phyloP scores from a whole-genome alignment of 176 grass and related monocot genomes.

The Areca catechu region DNA sequence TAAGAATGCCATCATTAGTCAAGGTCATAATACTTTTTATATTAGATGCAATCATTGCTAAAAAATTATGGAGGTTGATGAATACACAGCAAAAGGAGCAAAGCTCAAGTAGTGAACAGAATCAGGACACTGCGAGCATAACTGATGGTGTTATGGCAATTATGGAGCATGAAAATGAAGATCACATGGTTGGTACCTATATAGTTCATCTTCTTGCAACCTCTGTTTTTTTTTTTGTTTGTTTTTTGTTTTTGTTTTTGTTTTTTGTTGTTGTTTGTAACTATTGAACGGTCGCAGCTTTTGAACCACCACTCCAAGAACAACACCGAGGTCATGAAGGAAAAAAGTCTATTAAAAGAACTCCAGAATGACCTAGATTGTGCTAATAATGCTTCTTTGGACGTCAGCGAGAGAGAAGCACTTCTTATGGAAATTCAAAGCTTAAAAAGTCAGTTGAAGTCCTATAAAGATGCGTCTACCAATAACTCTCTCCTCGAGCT shows the following conservation, averaged over 20 bases:
- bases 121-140: neutral
- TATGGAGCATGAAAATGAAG: slow-evolving; percentile 18
- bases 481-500: slow-evolving; percentile 63
- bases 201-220: too few relatives aligned
- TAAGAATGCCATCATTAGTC: too few relatives aligned
- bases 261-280: too few relatives aligned
- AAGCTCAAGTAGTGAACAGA: slow-evolving; percentile 1
- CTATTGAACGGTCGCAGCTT: too few relatives aligned
- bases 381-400: slow-evolving; percentile 10
- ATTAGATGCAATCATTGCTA: too few relatives aligned
- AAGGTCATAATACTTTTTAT: too few relatives aligned
- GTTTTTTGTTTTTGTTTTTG: too few relatives aligned
- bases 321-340: too few relatives aligned
- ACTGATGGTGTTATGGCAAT: slow-evolving; percentile 1
- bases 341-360: too few relatives aligned
- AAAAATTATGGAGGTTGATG: slow-evolving; percentile 41
- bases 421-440: slow-evolving; percentile 42
- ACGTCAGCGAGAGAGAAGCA: slow-evolving; percentile 25
- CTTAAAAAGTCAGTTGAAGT: slow-evolving; percentile 44
- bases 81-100: slow-evolving; percentile 35
- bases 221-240: too few relatives aligned
- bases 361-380: neutral
- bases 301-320: too few relatives aligned
- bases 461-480: slow-evolving; percentile 14
- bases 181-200: neutral